phyloP scores from a whole-genome alignment of 2,329 filamentous ascomycete genomes.

The Penicillium sp. region DNA sequence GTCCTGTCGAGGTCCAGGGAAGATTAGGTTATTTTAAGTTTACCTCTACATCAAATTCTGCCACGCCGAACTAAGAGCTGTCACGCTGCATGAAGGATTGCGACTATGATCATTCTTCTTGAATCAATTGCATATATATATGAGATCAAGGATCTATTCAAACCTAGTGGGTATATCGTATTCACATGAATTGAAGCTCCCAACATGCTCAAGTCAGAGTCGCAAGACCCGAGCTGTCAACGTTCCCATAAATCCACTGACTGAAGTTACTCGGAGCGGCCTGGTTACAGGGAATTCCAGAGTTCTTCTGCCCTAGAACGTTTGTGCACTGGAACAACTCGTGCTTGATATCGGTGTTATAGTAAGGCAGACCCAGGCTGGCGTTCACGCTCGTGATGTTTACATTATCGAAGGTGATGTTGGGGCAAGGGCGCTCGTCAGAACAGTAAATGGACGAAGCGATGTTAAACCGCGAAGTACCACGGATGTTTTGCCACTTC shows the following conservation, averaged over 20 bases:
- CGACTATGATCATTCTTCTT: too few species aligned
- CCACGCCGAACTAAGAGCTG: too few species aligned
- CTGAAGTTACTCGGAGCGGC: slow-evolving; percentile 26
- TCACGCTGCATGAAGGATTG: too few species aligned
- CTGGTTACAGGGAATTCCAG: slow-evolving; percentile 29
- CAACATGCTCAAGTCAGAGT: background rate
- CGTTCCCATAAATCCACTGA: slow-evolving; percentile 9
- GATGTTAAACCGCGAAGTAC: slow-evolving; percentile 52
- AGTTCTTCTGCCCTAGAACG: slow-evolving; percentile 27
- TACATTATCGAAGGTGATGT: slow-evolving; percentile 48
- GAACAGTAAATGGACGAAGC: slow-evolving; percentile 50
- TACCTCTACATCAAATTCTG: too few species aligned
- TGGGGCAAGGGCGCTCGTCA: slow-evolving; percentile 45
- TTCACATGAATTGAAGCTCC: background rate
- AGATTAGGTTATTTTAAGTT: too few species aligned
- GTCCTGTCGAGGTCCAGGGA: too few species aligned
- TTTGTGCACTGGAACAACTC: slow-evolving; percentile 48
- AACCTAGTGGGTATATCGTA: background rate
- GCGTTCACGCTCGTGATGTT: slow-evolving; percentile 46
- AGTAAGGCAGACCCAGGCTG: slow-evolving; percentile 31
- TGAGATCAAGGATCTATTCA: background rate
- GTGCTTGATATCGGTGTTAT: slow-evolving; percentile 22
- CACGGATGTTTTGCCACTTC: slow-evolving; percentile 52
- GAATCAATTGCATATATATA: too few species aligned
- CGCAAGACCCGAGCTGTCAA: slow-evolving; percentile 1